A percentile compares a stretch with the other conserved stretches of the same genome.
These are phyloP conservation scores for Leptographium lundbergii DNA, from an alignment of 2,329 filamentous ascomycete species.

Conservation along the genomic window DNA sequence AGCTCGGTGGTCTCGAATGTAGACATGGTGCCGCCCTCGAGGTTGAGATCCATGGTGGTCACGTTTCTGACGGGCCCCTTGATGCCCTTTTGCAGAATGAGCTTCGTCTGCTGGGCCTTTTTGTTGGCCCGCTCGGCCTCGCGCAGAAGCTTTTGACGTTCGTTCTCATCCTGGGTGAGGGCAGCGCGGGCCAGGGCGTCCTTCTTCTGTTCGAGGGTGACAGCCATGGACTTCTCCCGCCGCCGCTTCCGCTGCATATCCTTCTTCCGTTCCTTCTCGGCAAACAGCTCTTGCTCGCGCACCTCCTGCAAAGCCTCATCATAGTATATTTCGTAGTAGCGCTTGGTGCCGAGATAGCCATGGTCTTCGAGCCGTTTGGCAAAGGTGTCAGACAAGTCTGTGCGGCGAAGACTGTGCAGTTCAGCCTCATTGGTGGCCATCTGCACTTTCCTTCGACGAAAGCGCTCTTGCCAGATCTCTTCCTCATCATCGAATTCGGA, in stretches of 20 bases:
- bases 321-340: conserved; percentile 67
- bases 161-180: conserved; percentile 67
- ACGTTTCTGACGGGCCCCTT: conserved; percentile 61
- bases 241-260: conserved; percentile 97
- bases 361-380: conserved; percentile 54
- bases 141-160: conserved; percentile 66
- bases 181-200: conserved; percentile 67
- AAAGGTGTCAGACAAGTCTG: conserved; percentile 45
- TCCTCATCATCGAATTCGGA: conserved; percentile 31
- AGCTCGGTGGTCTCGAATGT: conserved; percentile 62
- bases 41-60: conserved; percentile 61
- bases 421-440: conserved; percentile 44
- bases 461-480: conserved; percentile 38
- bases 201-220: conserved; percentile 84
- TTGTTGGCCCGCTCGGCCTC: conserved; percentile 85
- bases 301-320: conserved; percentile 75
- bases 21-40: conserved; percentile 75
- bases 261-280: conserved; percentile 98
- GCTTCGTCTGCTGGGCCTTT: conserved; percentile 83
- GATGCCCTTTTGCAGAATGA: conserved; percentile 74
- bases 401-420: conserved; percentile 50
- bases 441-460: conserved; percentile 56
- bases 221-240: conserved; percentile 88
- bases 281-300: conserved; percentile 75
- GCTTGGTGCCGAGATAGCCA: conserved; percentile 57